Evolutionary conservation across 345 rosid species (phyloP), one percentile per base, ranked within the genome.

Genomic region (Eucalyptus shirleyi): DNA sequence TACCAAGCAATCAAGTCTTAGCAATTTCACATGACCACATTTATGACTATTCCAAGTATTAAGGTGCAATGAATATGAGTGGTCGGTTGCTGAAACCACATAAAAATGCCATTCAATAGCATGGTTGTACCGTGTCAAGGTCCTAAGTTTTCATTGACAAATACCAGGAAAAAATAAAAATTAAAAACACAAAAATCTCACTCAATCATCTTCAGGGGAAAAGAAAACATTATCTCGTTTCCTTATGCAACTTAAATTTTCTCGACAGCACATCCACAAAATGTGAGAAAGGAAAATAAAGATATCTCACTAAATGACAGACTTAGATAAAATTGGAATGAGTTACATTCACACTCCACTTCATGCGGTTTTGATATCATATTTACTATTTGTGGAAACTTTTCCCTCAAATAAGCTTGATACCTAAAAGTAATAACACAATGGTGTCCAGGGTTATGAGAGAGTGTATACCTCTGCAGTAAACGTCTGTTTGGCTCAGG

Each of bases 401-500:
- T 77, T 77, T 77, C 16, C 83, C 47, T 72, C 82, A 72, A 37
- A 34, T 19, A 72, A 72, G 82, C 28, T 37, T 19, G 82, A 37
- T 72, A 72, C 6, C 47, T 40, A 42, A 60, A 86, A 86, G 65
- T 34, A 51, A 55, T 53, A 37, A 55, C 88, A 51, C 32, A 87
- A 53, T 34, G 67, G 37, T 34, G 47, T 51, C 45, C 47, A 59
- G 87, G 65, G 51, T 30, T 37, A 67, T 30, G 55, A 59, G 67
- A 16, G 45, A 86, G 87, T 44, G 59, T 77, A 90, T 92, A 94
- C 99, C 99, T 96, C 91, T 97, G 99, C 89, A 98, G 93, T 90
- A 98, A 91, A 88, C 97, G 99, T 89, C 99, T 94, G 89, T 98
- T 98, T 88, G 99, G 99, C 92, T 98, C 99, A 32, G 99, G 99